Conservation (phyloP, 2,329 filamentous ascomycete species). For the Aspergillus fijiensis region DNA sequence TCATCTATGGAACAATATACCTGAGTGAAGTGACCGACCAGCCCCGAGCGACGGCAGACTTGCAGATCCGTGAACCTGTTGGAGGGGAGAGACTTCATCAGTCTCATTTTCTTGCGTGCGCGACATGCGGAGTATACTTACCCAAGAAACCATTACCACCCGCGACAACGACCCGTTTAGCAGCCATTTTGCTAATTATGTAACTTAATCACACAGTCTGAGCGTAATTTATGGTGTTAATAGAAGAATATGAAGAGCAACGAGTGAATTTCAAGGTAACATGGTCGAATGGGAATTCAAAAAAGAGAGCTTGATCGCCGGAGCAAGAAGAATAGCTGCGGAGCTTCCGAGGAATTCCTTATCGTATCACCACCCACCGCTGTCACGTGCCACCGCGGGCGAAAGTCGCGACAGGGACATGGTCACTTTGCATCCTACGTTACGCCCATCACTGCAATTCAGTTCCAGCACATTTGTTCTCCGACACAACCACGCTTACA, state of each 20-base stretch:
- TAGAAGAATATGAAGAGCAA: not conserved
- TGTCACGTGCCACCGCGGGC: slow-evolving; percentile 25
- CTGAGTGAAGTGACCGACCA: slow-evolving; percentile 94
- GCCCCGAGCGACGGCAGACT: slow-evolving; percentile 76
- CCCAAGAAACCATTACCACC: slow-evolving; percentile 93
- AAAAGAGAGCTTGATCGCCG: not conserved
- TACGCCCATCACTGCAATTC: not conserved
- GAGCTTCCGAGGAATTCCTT: slow-evolving; percentile 17
- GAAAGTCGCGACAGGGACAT: slow-evolving; percentile 3
- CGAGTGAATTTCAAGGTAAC: not conserved
- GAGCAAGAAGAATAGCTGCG: not conserved
- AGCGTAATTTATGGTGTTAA: too few species aligned
- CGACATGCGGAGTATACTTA: slow-evolving; percentile 31
- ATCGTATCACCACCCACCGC: slow-evolving; percentile 24
- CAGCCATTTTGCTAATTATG: slow-evolving; percentile 45
- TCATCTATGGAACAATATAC: slow-evolving; percentile 48
- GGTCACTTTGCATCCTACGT: not conserved
- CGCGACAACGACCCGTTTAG: slow-evolving; percentile 83
- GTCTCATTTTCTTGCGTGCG: not conserved
- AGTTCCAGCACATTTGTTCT: not conserved
- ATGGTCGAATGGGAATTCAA: not conserved
- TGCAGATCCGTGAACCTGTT: slow-evolving; percentile 76
- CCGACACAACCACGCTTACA: not conserved
- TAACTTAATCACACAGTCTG: not conserved
- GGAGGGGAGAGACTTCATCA: slow-evolving; percentile 15